phyloP scores from a whole-genome alignment of 2,329 filamentous ascomycete genomes.

The Ambrosiella beaveri region DNA sequence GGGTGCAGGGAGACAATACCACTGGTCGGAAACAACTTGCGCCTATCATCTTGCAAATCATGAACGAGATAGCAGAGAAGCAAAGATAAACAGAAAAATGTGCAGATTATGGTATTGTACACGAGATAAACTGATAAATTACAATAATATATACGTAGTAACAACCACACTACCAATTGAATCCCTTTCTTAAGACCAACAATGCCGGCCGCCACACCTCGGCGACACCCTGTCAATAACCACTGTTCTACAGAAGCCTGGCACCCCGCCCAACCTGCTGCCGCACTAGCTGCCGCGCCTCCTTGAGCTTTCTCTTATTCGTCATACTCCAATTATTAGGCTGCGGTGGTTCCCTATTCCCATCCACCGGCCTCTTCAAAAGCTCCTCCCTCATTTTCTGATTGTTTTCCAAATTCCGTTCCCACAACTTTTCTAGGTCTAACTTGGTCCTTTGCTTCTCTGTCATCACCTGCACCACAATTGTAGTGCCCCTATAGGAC shows the following conservation, averaged over 20 bases:
- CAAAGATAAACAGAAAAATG: neutral
- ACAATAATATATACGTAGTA: neutral
- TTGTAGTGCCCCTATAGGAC: constrained; percentile 26
- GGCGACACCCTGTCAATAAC: too few relatives aligned
- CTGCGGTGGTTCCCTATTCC: neutral
- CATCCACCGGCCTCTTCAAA: constrained; percentile 4
- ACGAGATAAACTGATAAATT: neutral
- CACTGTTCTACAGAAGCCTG: too few relatives aligned
- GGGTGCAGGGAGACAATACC: constrained; percentile 46
- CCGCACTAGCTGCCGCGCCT: constrained; percentile 5
- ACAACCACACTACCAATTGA: neutral
- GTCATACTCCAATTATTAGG: constrained; percentile 13
- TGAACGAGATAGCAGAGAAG: neutral
- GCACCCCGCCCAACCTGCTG: neutral
- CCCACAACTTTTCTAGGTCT: constrained; percentile 36
- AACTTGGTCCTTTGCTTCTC: constrained; percentile 35
- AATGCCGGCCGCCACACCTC: too few relatives aligned
- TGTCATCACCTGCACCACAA: constrained; percentile 42
- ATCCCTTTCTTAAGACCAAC: constrained; percentile 11
- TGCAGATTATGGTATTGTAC: neutral
- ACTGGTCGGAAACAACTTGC: constrained; percentile 53
- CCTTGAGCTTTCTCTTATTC: constrained; percentile 10
- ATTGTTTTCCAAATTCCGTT: constrained; percentile 19
- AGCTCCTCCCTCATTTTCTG: constrained; percentile 18
- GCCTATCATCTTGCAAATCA: constrained; percentile 39